Percentiles rank a stretch among this genome's conserved stretches.
Evolutionary conservation across 768 basidiomycete species (phyloP).

Genomic region (Tylopilus plumbeoviolaceoides): DNA sequence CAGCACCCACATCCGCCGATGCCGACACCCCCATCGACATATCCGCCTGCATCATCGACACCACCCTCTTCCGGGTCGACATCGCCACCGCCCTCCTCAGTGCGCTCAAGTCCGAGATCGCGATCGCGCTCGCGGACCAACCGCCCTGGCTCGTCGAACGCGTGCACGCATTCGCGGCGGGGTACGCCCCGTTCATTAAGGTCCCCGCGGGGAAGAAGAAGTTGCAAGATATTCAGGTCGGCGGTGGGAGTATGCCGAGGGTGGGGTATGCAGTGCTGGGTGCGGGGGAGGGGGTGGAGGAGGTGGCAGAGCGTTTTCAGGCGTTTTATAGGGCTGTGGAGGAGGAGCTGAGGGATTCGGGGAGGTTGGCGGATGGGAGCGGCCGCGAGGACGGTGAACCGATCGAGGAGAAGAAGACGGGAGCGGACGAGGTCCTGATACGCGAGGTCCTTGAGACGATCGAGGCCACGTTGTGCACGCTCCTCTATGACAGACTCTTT

Average conservation of each 20-base stretch:
- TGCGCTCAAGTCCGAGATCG: conserved; percentile 53
- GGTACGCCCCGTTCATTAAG: conserved; percentile 56
- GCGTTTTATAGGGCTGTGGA: conserved; percentile 67
- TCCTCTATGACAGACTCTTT: conserved; percentile 88
- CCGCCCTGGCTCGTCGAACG: conserved; percentile 60
- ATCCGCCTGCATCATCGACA: conserved; percentile 56
- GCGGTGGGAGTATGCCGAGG: conserved; percentile 12
- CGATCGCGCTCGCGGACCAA: conserved; percentile 39
- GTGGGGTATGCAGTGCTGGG: conserved; percentile 38
- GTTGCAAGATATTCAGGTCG: conserved; percentile 27
- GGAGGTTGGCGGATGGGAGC: conserved; percentile 1
- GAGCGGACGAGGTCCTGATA: conserved; percentile 41
- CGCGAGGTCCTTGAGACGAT: conserved; percentile 65
- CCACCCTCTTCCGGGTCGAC: conserved; percentile 49
- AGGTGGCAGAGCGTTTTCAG: conserved; percentile 55
- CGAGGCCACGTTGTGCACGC: conserved; percentile 63
- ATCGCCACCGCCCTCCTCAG: conserved; percentile 51
- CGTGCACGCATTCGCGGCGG: conserved; percentile 50
- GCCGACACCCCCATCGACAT: conserved; percentile 46
- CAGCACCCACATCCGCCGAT: conserved; percentile 23
- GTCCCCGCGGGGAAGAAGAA: conserved; percentile 31
- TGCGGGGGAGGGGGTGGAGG: conserved; percentile 45
- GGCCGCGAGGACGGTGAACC: conserved; percentile 13
- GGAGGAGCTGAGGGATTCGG: conserved; percentile 47
- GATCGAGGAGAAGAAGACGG: conserved; percentile 20